These are phyloP conservation scores for Abrus pulchellus DNA, from an alignment of 306 rosid genomes.

Conservation along the genomic window DNA sequence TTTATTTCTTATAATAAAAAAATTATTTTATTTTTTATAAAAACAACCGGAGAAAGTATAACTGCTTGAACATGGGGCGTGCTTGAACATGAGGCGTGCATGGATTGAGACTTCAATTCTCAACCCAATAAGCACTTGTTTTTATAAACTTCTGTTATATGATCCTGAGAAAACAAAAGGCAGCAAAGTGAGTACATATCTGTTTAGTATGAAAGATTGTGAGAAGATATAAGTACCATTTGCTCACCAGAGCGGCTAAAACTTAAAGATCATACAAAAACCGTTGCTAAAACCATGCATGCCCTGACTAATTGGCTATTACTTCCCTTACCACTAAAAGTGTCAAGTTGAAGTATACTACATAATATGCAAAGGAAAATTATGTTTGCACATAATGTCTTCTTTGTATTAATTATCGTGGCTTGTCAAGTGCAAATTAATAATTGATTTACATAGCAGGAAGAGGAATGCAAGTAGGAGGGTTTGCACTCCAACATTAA, in stretches of 20 bases:
- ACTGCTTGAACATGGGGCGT: too few species aligned
- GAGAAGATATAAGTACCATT: background rate
- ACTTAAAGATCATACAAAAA: background rate
- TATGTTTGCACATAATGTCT: constrained; percentile 1
- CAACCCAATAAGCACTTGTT: too few species aligned
- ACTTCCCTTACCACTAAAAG: background rate
- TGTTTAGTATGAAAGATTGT: background rate
- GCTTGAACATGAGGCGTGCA: too few species aligned
- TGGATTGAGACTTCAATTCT: too few species aligned
- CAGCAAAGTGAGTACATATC: background rate
- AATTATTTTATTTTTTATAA: too few species aligned
- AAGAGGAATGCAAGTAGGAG: background rate
- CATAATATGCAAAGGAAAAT: background rate
- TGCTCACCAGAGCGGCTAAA: background rate
- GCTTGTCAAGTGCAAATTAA: constrained; percentile 36
- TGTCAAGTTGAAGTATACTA: background rate
- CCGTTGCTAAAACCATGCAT: background rate
- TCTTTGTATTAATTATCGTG: constrained; percentile 31
- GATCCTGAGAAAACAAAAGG: background rate
- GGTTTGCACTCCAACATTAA: background rate
- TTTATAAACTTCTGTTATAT: too few species aligned
- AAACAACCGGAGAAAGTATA: too few species aligned
- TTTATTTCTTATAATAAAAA: too few species aligned
- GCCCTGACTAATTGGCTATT: background rate
- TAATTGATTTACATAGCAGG: constrained; percentile 8